Conservation (phyloP, 1,284 basidiomycete genomes). For the Sporisorium iseilematis-ciliati region DNA sequence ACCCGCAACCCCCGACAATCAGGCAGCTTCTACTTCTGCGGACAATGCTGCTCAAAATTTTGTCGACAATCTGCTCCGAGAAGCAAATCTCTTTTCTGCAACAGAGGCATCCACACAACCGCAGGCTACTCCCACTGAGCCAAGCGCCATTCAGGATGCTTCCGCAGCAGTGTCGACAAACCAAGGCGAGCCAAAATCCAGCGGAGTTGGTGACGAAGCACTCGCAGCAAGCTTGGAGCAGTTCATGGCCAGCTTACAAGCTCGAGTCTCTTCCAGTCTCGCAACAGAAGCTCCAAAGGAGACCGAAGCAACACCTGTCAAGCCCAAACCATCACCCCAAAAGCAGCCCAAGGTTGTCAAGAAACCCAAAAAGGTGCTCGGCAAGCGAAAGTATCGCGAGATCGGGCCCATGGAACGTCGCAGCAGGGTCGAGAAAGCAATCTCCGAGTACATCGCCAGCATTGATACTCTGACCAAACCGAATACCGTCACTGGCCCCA, state of each 20-base stretch:
- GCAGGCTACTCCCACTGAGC: not conserved
- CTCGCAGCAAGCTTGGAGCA: constrained; percentile 55
- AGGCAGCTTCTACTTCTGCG: constrained; percentile 11
- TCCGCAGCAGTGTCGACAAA: not conserved
- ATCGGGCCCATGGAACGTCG: constrained; percentile 48
- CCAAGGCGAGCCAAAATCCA: constrained; percentile 6
- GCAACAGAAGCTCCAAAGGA: constrained; percentile 20
- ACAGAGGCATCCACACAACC: not conserved
- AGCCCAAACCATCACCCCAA: constrained; percentile 24
- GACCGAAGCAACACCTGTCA: constrained; percentile 4
- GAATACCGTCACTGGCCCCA: constrained; percentile 46
- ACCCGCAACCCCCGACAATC: constrained; percentile 15
- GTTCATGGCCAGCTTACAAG: constrained; percentile 57
- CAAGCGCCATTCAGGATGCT: not conserved
- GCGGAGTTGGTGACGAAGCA: constrained; percentile 36
- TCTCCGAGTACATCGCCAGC: constrained; percentile 49
- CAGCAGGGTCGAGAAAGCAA: constrained; percentile 37
- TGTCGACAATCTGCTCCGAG: constrained; percentile 42
- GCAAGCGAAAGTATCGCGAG: constrained; percentile 54
- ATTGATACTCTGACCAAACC: constrained; percentile 42
- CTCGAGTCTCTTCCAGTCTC: constrained; percentile 27
- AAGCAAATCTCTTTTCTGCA: constrained; percentile 37
- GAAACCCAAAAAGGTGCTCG: constrained; percentile 43
- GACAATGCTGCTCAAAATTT: constrained; percentile 43
- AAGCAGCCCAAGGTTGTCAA: constrained; percentile 33